Percentiles rank a stretch among this genome's conserved stretches.
These are phyloP conservation scores for Alternaria gansuensis DNA, from an alignment of 2,329 filamentous ascomycete species.

Conservation along the genomic window DNA sequence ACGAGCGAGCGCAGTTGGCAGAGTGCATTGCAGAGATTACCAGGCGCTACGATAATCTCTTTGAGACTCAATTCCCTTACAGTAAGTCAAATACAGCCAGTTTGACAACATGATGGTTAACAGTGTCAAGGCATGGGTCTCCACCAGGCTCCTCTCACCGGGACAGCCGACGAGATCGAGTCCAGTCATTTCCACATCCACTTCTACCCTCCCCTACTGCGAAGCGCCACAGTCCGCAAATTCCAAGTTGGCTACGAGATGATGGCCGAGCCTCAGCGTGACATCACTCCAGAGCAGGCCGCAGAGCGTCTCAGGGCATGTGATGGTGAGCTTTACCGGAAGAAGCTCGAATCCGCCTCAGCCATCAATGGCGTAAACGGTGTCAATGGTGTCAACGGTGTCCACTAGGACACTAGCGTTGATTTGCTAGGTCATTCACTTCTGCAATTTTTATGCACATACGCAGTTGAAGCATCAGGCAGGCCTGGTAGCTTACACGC, in stretches of 20 bases:
- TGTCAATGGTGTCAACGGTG: slow-evolving; percentile 22
- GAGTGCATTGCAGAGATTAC: slow-evolving; percentile 89
- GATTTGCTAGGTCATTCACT: background rate
- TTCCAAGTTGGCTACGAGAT: slow-evolving; percentile 97
- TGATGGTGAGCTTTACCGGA: slow-evolving; percentile 84
- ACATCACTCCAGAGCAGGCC: slow-evolving; percentile 97
- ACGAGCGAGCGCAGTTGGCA: slow-evolving; percentile 77
- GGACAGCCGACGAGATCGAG: slow-evolving; percentile 82
- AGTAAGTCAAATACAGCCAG: slow-evolving; percentile 62
- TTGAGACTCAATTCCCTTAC: slow-evolving; percentile 96
- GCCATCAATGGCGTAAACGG: slow-evolving; percentile 33
- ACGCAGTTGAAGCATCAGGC: background rate
- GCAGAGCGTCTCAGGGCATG: slow-evolving; percentile 78
- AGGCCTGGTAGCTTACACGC: slow-evolving; percentile 5
- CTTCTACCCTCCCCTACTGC: slow-evolving; percentile 92
- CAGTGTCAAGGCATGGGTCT: slow-evolving; percentile 76
- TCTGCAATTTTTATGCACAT: slow-evolving; percentile 5
- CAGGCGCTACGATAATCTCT: slow-evolving; percentile 92
- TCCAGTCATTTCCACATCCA: slow-evolving; percentile 94
- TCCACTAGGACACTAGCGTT: slow-evolving; percentile 1
- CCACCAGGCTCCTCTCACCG: slow-evolving; percentile 90
- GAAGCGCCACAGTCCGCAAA: slow-evolving; percentile 93
- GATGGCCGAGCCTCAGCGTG: slow-evolving; percentile 95
- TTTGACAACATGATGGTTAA: slow-evolving; percentile 16
- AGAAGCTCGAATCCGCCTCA: slow-evolving; percentile 51